Conservation (phyloP, 371 early-diverging fungal genomes). For the Mortierella polycephala region DNA sequence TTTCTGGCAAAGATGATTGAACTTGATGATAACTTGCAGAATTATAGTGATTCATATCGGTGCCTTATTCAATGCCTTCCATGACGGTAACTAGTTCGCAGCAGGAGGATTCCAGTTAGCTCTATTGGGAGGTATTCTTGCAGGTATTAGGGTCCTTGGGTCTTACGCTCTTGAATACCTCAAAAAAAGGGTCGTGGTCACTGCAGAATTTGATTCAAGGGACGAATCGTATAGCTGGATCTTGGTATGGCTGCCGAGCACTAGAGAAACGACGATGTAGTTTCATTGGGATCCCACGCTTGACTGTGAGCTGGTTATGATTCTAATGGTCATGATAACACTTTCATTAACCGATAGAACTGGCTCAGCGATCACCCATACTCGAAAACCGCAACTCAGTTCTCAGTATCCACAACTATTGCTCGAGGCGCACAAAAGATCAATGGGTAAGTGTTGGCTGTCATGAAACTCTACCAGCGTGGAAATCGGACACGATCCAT, state of each 20-base stretch:
- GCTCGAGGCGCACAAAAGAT: slow-evolving; percentile 60
- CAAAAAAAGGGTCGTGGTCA: slow-evolving; percentile 65
- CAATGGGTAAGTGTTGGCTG: slow-evolving; percentile 25
- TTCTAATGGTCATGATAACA: not conserved
- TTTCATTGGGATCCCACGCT: not conserved
- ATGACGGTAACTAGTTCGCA: slow-evolving; percentile 56
- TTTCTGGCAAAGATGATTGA: too few species aligned
- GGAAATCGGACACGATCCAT: not conserved
- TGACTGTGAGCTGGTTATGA: not conserved
- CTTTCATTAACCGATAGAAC: slow-evolving; percentile 53
- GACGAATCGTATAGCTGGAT: slow-evolving; percentile 71
- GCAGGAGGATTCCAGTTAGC: slow-evolving; percentile 61
- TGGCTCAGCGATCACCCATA: slow-evolving; percentile 74
- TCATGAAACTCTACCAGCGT: too few species aligned
- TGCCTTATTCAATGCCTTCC: not conserved
- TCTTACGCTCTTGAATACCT: slow-evolving; percentile 60
- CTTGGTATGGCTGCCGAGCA: not conserved
- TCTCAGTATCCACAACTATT: slow-evolving; percentile 69
- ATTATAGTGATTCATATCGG: not conserved
- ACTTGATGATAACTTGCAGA: not conserved
- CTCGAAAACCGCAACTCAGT: slow-evolving; percentile 62
- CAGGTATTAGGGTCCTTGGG: slow-evolving; percentile 61
- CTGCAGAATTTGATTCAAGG: slow-evolving; percentile 69
- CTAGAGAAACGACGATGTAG: not conserved
- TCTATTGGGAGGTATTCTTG: slow-evolving; percentile 48